These are phyloP conservation scores for Monsonia emarginata DNA, from an alignment of 441 rosid species.

Conservation along the genomic window DNA sequence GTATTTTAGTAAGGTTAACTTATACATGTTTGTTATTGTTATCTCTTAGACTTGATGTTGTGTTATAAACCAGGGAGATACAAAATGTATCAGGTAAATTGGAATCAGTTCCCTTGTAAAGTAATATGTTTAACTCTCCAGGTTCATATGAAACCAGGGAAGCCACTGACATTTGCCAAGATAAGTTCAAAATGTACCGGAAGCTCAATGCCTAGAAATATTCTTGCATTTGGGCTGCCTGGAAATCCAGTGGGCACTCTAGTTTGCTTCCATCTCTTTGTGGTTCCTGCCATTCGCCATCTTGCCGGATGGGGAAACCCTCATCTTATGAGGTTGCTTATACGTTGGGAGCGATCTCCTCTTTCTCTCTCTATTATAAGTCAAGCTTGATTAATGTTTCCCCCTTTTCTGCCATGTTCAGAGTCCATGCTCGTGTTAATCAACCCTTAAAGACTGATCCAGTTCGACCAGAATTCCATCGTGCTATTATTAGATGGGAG, in stretches of 20 bases:
- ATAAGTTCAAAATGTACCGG: conserved; percentile 31
- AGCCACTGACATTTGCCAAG: conserved; percentile 85
- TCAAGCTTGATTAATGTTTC: conserved; percentile 6
- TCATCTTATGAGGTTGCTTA: conserved; percentile 52
- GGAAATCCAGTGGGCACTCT: conserved; percentile 95
- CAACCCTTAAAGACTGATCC: conserved; percentile 59
- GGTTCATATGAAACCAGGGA: conserved; percentile 91
- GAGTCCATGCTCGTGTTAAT: conserved; percentile 65
- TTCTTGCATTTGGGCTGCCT: conserved; percentile 89
- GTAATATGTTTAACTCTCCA: conserved; percentile 22
- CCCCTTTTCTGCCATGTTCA: conserved; percentile 20
- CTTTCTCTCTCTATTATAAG: conserved; percentile 4
- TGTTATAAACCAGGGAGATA: background rate
- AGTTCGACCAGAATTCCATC: conserved; percentile 60
- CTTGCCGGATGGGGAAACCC: conserved; percentile 86
- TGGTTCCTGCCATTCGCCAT: conserved; percentile 63
- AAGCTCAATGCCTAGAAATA: conserved; percentile 29
- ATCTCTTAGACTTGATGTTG: background rate
- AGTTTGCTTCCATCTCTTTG: conserved; percentile 82
- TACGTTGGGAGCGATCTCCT: conserved; percentile 18
- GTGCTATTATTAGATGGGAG: conserved; percentile 65
- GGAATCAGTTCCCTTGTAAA: background rate
- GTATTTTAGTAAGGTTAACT: conserved; percentile 61
- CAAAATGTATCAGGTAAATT: background rate
- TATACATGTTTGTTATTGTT: background rate